Conservation (phyloP, 805 yeast species). For the Barnettozyma pratensis region DNA sequence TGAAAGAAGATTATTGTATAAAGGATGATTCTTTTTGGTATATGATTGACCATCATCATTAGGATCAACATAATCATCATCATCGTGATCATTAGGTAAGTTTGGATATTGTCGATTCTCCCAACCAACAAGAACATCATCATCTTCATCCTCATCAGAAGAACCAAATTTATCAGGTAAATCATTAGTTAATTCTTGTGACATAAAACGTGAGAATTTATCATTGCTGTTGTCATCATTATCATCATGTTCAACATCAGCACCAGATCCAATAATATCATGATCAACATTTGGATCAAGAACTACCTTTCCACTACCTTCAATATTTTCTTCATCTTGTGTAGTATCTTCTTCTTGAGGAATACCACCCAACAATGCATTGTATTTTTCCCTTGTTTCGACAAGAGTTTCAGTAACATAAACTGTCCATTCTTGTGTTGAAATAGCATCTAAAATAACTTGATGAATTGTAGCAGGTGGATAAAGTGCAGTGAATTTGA, state of each 20-base stretch:
- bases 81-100: slow-evolving; percentile 33
- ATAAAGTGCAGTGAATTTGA: slow-evolving; percentile 55
- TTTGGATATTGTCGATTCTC: slow-evolving; percentile 9
- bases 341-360: slow-evolving; percentile 28
- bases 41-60: slow-evolving; percentile 79
- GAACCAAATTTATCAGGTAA: slow-evolving; percentile 53
- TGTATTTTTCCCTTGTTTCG: slow-evolving; percentile 90
- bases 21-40: slow-evolving; percentile 53
- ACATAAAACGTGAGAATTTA: slow-evolving; percentile 48
- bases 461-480: slow-evolving; percentile 27
- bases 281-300: slow-evolving; percentile 35
- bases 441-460: slow-evolving; percentile 31
- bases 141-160: slow-evolving; percentile 41
- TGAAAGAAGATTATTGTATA: slow-evolving; percentile 38
- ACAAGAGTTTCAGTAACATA: slow-evolving; percentile 80
- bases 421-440: slow-evolving; percentile 59
- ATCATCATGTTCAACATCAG: slow-evolving; percentile 15
- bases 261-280: slow-evolving; percentile 25
- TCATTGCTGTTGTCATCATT: slow-evolving; percentile 23
- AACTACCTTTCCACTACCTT: slow-evolving; percentile 25
- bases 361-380: slow-evolving; percentile 85
- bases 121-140: slow-evolving; percentile 26
- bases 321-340: slow-evolving; percentile 31
- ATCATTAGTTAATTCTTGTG: slow-evolving; percentile 63
- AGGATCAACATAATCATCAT: slow-evolving; percentile 73